Conservation (phyloP, 371 early-diverging fungal species). For the Lichtheimia corymbifera region DNA sequence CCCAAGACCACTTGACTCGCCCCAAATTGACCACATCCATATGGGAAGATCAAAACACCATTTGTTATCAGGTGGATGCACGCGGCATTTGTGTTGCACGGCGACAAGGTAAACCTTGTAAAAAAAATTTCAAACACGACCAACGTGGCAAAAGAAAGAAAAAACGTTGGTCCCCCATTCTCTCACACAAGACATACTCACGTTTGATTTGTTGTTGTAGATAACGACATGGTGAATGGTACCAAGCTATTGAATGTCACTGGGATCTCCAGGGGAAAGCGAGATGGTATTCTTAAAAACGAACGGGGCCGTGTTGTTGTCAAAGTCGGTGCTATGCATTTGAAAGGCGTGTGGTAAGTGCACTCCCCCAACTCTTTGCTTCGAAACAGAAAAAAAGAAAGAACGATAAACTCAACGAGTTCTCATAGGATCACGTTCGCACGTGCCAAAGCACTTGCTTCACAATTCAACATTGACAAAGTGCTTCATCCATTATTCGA, state of each 20-base stretch:
- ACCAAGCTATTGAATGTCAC: slow-evolving; percentile 84
- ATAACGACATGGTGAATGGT: slow-evolving; percentile 85
- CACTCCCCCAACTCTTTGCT: background rate
- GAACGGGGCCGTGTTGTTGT: slow-evolving; percentile 85
- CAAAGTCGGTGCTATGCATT: slow-evolving; percentile 85
- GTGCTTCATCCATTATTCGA: slow-evolving; percentile 70
- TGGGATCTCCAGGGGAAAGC: slow-evolving; percentile 86
- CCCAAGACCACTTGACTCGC: slow-evolving; percentile 24
- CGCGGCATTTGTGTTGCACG: slow-evolving; percentile 79
- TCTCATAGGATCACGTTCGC: slow-evolving; percentile 65
- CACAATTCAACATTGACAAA: slow-evolving; percentile 63
- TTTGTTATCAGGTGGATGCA: slow-evolving; percentile 79
- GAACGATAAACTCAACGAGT: slow-evolving; percentile 74
- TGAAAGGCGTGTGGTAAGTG: slow-evolving; percentile 84
- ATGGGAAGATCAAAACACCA: slow-evolving; percentile 82
- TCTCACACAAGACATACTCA: background rate
- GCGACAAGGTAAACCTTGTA: slow-evolving; percentile 58
- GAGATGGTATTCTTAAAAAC: slow-evolving; percentile 85
- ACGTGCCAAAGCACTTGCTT: slow-evolving; percentile 63
- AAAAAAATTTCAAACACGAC: slow-evolving; percentile 2
- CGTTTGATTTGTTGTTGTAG: slow-evolving; percentile 23
- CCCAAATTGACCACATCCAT: slow-evolving; percentile 69
- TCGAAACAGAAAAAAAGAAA: slow-evolving; percentile 52
- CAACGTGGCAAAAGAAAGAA: slow-evolving; percentile 3
- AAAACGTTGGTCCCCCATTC: background rate